Evolutionary conservation across 1,139 yeast species (phyloP), one percentile per base, ranked within the genome.

Genomic region (Geotrichum phurueaensis): DNA sequence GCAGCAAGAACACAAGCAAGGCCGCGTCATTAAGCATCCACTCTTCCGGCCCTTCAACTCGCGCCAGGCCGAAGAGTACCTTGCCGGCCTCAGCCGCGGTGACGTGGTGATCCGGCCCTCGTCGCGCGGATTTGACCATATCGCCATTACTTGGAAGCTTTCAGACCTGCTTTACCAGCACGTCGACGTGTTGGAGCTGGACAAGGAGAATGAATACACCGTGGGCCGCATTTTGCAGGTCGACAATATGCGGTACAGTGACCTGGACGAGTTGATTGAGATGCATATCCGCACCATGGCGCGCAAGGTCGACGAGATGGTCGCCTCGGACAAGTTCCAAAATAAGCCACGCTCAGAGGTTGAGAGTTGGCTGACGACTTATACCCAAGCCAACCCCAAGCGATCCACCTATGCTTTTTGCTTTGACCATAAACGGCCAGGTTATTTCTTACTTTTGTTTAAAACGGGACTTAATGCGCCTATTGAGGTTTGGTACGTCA

Each of bases 71-170:
- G 98, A 94, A 74, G 96, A 89, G 69, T 92, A 81, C 69, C 80
- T 94, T 70, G 97, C 97, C 13, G 89, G 96, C 18, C 83, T 88
- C 73, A 84, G 86, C 54, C 86, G 92, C 63, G 99, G 99, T 57
- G 97, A 90, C 69, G 84, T 91, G 76, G 96, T 95, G 39, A 89
- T 94, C 62, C 84, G 99, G 67, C 99, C 98, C 12, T 91, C 97
- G 0, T 89, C 96, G 7, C 85, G 86, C 64, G 99, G 99, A 45
- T 81, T 84, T 52, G 88, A 89, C 66, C 97, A 85, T 73, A 81
- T 94, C 68, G 92, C 97, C 1, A 87, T 92, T 50, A 94, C 99
- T 0, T 94, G 99, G 98, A 94, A 94, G 72, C 92, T 95, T 49
- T 94, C 90, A 63, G 94, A 89, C 69, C 88, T 86, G 71, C 78